These are phyloP conservation scores for Pleurotus platypus DNA, from an alignment of 768 basidiomycete genomes.

Conservation along the genomic window DNA sequence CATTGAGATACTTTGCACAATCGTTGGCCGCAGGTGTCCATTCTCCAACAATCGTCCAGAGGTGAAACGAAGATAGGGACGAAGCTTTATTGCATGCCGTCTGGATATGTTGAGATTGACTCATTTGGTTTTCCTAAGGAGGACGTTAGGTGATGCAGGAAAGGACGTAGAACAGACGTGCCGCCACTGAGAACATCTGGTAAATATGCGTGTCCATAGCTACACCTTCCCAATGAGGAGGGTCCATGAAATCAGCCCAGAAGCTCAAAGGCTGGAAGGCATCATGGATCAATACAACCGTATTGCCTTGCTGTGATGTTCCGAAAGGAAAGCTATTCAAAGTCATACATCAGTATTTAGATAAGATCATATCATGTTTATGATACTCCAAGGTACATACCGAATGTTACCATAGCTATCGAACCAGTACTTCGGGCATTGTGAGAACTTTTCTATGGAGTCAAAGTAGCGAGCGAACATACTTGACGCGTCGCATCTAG, in stretches of 20 bases:
- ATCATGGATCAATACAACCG: conserved; percentile 68
- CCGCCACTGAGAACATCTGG: conserved; percentile 63
- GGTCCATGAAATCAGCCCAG: conserved; percentile 61
- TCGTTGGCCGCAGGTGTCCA: conserved; percentile 80
- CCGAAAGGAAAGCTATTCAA: conserved; percentile 30
- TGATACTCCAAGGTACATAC: conserved; percentile 25
- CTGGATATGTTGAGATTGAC: conserved; percentile 52
- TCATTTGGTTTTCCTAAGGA: conserved; percentile 40
- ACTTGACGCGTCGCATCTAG: conserved; percentile 46
- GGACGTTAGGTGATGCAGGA: neutral
- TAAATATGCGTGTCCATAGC: conserved; percentile 81
- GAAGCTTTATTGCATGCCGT: conserved; percentile 49
- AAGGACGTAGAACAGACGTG: conserved; percentile 25
- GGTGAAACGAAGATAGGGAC: conserved; percentile 46
- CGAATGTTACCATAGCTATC: conserved; percentile 77
- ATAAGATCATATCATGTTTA: neutral
- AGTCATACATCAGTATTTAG: conserved; percentile 10
- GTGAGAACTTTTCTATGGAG: neutral
- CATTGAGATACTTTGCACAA: conserved; percentile 81
- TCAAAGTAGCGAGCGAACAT: conserved; percentile 2
- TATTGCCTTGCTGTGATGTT: conserved; percentile 50
- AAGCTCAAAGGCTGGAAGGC: conserved; percentile 74
- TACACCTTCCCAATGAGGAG: conserved; percentile 55
- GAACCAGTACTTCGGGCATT: conserved; percentile 54
- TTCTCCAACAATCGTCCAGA: conserved; percentile 88